Evolutionary conservation across 1,284 basidiomycete genomes (phyloP).

Genomic region (Athelia psychrophila): DNA sequence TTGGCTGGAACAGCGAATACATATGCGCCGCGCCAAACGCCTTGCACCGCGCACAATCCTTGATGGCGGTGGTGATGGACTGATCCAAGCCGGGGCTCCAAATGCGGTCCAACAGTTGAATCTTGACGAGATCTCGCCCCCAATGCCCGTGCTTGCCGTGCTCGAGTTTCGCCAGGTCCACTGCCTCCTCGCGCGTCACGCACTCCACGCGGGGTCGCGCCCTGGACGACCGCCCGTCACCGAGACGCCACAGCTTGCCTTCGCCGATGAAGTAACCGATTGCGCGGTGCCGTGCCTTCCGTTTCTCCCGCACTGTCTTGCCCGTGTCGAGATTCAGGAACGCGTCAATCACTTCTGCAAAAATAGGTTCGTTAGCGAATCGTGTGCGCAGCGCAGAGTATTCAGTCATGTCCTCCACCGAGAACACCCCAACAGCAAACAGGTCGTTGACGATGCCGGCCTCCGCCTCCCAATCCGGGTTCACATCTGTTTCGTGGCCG

Average conservation of each 20-base stretch:
- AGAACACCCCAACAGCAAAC: constrained; percentile 18
- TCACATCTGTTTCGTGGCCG: constrained; percentile 28
- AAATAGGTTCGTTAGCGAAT: constrained; percentile 24
- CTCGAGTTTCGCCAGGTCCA: constrained; percentile 10
- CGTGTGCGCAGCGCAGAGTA: constrained; percentile 13
- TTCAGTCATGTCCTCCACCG: constrained; percentile 3
- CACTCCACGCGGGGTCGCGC: constrained; percentile 16
- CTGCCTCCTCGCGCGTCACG: constrained; percentile 4
- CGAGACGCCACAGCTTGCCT: constrained; percentile 28
- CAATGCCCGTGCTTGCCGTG: constrained; percentile 26
- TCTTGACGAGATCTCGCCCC: constrained; percentile 25
- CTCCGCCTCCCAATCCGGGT: constrained; percentile 25
- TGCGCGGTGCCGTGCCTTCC: constrained; percentile 23
- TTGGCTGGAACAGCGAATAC: constrained; percentile 30
- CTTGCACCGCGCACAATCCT: constrained; percentile 25
- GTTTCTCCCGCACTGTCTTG: constrained; percentile 4
- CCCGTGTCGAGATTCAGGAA: constrained; percentile 9
- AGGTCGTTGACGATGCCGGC: constrained; percentile 28
- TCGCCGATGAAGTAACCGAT: constrained; percentile 27
- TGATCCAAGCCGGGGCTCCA: constrained; percentile 26
- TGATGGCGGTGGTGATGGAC: constrained; percentile 25
- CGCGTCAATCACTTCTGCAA: constrained; percentile 24
- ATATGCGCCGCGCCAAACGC: constrained; percentile 22
- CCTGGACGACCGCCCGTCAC: constrained; percentile 10
- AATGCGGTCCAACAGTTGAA: constrained; percentile 20